phyloP scores from a whole-genome alignment of 148 eudicot genomes.

The Cornus controversa region DNA sequence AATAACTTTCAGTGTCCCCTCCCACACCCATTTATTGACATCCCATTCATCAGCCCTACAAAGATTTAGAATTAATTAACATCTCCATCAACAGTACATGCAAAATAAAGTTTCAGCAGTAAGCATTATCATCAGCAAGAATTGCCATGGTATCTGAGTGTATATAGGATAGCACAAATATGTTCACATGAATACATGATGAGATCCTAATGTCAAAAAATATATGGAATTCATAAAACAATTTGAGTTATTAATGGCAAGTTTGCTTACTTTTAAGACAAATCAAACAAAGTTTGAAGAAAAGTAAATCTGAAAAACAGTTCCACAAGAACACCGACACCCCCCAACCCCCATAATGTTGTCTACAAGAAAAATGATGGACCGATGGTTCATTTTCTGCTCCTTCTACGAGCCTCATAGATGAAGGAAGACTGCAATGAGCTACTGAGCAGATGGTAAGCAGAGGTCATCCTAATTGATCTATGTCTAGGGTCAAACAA shows the following conservation, averaged over 20 bases:
- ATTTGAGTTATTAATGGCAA: no score
- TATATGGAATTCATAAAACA: no score
- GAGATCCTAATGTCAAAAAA: neutral
- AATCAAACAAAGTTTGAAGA: no score
- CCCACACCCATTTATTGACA: slow-evolving; percentile 99
- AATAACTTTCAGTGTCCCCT: slow-evolving; percentile 80
- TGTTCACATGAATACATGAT: neutral
- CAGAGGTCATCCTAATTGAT: neutral
- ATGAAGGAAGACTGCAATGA: neutral
- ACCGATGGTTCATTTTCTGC: neutral
- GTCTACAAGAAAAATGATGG: neutral
- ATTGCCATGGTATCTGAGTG: no score
- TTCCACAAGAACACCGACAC: no score
- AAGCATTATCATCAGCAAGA: neutral
- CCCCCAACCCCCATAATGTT: neutral
- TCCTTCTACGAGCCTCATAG: neutral
- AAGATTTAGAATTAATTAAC: slow-evolving; percentile 13
- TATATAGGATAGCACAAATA: neutral
- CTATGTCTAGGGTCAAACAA: neutral
- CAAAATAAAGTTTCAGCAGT: slow-evolving; percentile 3
- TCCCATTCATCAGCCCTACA: slow-evolving; percentile 99
- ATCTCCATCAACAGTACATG: neutral
- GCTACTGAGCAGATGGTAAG: neutral
- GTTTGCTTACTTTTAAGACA: no score
- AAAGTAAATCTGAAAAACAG: neutral